Percentiles rank a stretch among this genome's conserved stretches.
phyloP scores from a whole-genome alignment of 345 rosid species.

The Populus tremula region DNA sequence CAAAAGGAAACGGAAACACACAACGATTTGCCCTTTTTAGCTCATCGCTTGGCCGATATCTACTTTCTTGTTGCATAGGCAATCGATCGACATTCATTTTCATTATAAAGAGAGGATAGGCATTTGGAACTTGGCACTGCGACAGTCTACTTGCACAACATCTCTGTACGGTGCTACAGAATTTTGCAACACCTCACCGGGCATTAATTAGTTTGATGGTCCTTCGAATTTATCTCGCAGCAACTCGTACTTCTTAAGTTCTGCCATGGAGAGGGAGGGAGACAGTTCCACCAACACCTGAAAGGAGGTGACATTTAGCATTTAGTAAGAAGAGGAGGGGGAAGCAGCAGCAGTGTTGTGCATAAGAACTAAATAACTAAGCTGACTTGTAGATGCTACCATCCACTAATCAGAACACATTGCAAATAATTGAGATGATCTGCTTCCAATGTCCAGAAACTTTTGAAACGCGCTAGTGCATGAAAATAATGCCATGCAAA shows the following conservation, averaged over 20 bases:
- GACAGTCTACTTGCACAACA: too few species aligned
- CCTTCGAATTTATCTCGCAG: slow-evolving; percentile 80
- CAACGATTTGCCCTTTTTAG: too few species aligned
- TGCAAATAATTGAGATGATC: background rate
- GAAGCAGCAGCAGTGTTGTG: background rate
- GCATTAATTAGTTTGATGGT: slow-evolving; percentile 27
- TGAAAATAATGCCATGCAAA: too few species aligned
- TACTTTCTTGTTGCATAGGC: too few species aligned
- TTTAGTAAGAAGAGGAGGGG: background rate
- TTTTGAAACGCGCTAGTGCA: background rate
- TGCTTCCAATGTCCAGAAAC: background rate
- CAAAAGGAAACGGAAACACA: too few species aligned
- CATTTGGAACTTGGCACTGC: too few species aligned
- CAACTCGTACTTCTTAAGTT: slow-evolving; percentile 81
- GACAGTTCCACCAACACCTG: slow-evolving; percentile 81
- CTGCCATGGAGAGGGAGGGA: slow-evolving; percentile 82
- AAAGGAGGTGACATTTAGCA: slow-evolving; percentile 1
- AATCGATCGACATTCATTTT: too few species aligned
- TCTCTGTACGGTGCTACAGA: background rate
- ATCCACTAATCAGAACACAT: background rate
- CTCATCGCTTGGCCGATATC: too few species aligned
- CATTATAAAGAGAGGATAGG: too few species aligned
- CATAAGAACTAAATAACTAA: too few species aligned
- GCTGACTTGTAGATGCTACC: background rate
- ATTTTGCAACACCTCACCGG: background rate